Evolutionary conservation across 179 eudicot genomes (phyloP).

Genomic region (Camellia oleifera): DNA sequence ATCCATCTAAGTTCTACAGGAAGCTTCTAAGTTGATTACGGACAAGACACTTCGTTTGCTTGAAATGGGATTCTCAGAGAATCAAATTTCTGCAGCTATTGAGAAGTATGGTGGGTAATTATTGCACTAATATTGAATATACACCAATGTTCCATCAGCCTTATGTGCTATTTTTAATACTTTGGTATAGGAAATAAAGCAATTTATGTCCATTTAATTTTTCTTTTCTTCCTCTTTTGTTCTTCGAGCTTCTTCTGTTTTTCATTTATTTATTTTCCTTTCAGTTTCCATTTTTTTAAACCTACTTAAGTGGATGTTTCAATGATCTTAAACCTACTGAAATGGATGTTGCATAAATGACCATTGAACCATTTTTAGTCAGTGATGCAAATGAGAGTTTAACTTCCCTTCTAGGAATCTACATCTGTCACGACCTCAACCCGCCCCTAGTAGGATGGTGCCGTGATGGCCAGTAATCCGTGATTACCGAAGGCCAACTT

Average conservation of each 20-base stretch:
- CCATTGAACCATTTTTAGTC: not conserved
- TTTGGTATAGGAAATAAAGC: not conserved
- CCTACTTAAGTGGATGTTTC: not conserved
- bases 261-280: not conserved
- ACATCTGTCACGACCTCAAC: no score
- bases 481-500: no score
- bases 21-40: slow-evolving; percentile 58
- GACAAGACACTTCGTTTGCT: slow-evolving; percentile 83
- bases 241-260: not conserved
- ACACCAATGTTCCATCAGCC: not conserved
- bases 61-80: slow-evolving; percentile 82
- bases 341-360: not conserved
- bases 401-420: slow-evolving; percentile 4
- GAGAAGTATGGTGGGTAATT: slow-evolving; percentile 69
- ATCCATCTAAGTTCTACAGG: slow-evolving; percentile 34
- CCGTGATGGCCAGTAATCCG: no score
- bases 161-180: not conserved
- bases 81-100: slow-evolving; percentile 82
- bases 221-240: slow-evolving; percentile 6
- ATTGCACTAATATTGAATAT: not conserved
- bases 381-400: not conserved
- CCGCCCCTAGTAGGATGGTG: no score
- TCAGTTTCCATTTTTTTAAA: not conserved
- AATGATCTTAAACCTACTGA: not conserved
- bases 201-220: slow-evolving; percentile 3